Evolutionary conservation across 2,329 filamentous ascomycete species (phyloP), one percentile per base, ranked within the genome.

Genomic region (Calcarisporium arbuscula): DNA sequence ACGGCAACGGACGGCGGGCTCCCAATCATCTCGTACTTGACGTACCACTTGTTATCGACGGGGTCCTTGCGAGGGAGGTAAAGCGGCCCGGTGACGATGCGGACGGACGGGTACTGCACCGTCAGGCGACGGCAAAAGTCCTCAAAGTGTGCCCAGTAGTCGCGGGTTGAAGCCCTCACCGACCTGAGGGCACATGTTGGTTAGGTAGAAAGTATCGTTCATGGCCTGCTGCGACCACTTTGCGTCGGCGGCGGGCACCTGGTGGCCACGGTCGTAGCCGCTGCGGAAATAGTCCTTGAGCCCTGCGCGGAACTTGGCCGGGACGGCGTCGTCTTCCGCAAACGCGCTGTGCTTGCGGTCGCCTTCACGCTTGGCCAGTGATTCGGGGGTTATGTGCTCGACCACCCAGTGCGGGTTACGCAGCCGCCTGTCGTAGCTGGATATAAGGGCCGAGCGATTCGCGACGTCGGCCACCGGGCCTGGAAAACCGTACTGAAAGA

Each of bases 111-210:
- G 56, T 95, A 98, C 35, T 68, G 73, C 30, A 69, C 64, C 1
- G 89, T 90, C 45, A 98, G 69, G 14, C 87, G 71, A 8, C 92
- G 77, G 64, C 90, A 95, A 55, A 96, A 98, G 55, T 95, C 90
- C 65, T 98, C 92, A 47, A 98, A 89, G 60, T 98, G 92, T 23
- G 92, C 85, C 92, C 92, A 98, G 74, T 98, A 98, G 66, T 98
- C 92, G 33, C 92, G 77, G n/a, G 67, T 98, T 98, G 72, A 98
- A 98, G 39, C 92, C 92, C 56, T 95, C 87, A 47, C 92, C 92
- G 19, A 98, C 92, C 65, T 98, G 92, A 20, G 92, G 92, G 56
- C 89, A 95, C 89, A 98, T 98, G 67, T 98, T 98, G 56, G 75
- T 82, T 36, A 98, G 74, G 53, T 78, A 82, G 56, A 98, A 98